Conservation (phyloP, 2,329 filamentous ascomycete genomes). For the Ophiostoma novo-ulmi region DNA sequence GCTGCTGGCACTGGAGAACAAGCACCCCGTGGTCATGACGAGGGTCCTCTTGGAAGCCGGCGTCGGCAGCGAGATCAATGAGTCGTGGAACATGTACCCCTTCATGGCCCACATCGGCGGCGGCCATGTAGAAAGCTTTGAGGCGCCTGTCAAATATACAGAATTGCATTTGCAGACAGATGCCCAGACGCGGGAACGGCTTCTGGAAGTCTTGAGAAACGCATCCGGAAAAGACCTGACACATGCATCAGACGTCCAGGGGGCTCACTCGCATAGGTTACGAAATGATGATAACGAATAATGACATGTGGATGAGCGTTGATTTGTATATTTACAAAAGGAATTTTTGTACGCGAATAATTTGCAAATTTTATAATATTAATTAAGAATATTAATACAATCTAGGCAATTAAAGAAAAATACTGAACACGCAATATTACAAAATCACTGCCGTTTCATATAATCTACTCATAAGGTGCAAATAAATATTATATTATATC, state of each 20-base stretch:
- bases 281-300: neutral
- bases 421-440: no score
- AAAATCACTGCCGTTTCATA: neutral
- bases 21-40: neutral
- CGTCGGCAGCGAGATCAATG: neutral
- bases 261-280: no score
- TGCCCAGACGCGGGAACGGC: neutral
- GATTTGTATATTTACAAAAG: no score
- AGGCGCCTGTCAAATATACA: neutral
- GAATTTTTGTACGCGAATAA: no score
- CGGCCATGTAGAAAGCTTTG: no score
- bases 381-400: no score
- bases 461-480: neutral
- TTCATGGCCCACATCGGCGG: no score
- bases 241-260: no score
- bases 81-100: neutral
- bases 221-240: neutral
- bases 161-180: neutral
- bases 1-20: conserved; percentile 6
- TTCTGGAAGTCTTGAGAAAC: neutral
- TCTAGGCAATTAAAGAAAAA: no score
- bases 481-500: neutral
- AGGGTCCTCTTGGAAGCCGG: neutral
- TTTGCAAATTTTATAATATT: no score
- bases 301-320: neutral